Evolutionary conservation across 306 rosid genomes (phyloP), one percentile per base, ranked within the genome.

Genomic region (Vigna mungo): DNA sequence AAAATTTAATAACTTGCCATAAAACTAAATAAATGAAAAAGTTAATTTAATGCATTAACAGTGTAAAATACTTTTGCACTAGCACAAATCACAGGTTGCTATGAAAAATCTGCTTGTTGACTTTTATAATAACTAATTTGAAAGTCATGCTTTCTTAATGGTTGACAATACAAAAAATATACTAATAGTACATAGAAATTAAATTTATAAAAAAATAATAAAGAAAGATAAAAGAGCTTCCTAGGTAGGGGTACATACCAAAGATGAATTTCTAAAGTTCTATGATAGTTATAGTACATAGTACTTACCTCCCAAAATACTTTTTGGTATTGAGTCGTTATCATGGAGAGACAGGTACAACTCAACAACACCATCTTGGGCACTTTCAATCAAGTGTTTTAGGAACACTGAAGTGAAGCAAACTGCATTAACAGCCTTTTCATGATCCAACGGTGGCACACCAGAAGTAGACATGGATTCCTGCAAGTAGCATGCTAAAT

Each of bases 341-440:
- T 82, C 92, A 78, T 85, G 86, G 6, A 90, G 86, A 77, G 84
- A 85, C 37, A 90, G 75, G 82, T 84, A 71, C 69, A 92, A 83
- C 72, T 85, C 81, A 52, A 87, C 25, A 73, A 76, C 76, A 39
- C 75, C 81, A 9, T 84, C 84, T 84, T 84, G 77, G 39, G 83
- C 76, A 84, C 72, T 90, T 85, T 90, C 95, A 74, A 92, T 87
- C 44, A 88, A 84, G 85, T 88, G 82, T 81, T 92, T 92, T 61
- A 92, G 72, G 74, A 92, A 92, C 36, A 87, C 74, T 8, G 97
- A 90, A 62, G 90, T 82, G 52, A 92, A 75, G 86, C 88, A 83
- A 63, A 90, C 84, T 13, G 90, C 93, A 80, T 90, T 88, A 48
- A 88, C 78, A 54, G 96, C 92, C 81, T 90, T 90, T 74, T 75